These are phyloP conservation scores for Choiromyces venosus DNA, from an alignment of 495 filamentous ascomycete genomes.

Conservation along the genomic window DNA sequence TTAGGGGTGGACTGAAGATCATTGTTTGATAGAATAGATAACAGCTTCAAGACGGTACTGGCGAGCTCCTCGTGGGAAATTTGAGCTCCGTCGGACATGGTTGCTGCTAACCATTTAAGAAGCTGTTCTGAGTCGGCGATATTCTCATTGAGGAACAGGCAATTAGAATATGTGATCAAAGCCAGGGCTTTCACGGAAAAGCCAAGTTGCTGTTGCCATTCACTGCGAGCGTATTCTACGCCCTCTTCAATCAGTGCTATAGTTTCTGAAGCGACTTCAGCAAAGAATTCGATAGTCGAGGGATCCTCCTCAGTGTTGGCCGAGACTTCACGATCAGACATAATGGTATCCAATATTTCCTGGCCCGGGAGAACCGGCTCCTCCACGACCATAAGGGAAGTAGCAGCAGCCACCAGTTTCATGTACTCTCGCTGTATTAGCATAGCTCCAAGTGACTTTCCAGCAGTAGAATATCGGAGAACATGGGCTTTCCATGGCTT, in stretches of 20 bases:
- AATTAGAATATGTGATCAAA: slow-evolving; percentile 78
- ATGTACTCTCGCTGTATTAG: slow-evolving; percentile 79
- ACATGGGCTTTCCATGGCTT: slow-evolving; percentile 77
- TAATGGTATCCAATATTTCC: slow-evolving; percentile 71
- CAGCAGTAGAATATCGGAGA: slow-evolving; percentile 71
- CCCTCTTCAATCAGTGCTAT: slow-evolving; percentile 82
- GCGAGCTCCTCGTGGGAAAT: slow-evolving; percentile 73
- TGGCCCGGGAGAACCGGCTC: slow-evolving; percentile 54
- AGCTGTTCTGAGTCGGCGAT: slow-evolving; percentile 74
- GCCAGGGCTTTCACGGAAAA: slow-evolving; percentile 77
- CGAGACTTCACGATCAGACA: slow-evolving; percentile 45
- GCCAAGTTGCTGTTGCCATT: slow-evolving; percentile 80
- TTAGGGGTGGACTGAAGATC: slow-evolving; percentile 59
- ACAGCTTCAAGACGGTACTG: slow-evolving; percentile 66
- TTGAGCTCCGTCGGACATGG: slow-evolving; percentile 67
- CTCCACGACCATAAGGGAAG: slow-evolving; percentile 63
- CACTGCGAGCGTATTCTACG: slow-evolving; percentile 78
- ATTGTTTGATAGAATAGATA: slow-evolving; percentile 71
- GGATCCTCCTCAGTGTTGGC: slow-evolving; percentile 47
- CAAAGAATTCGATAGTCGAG: slow-evolving; percentile 61
- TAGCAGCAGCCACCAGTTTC: slow-evolving; percentile 70
- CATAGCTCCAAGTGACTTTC: slow-evolving; percentile 85
- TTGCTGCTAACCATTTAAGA: slow-evolving; percentile 77
- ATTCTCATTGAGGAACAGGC: slow-evolving; percentile 69
- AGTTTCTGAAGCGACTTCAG: slow-evolving; percentile 69